Evolutionary conservation across 306 rosid species (phyloP).

Genomic region (Quercus bicolor): DNA sequence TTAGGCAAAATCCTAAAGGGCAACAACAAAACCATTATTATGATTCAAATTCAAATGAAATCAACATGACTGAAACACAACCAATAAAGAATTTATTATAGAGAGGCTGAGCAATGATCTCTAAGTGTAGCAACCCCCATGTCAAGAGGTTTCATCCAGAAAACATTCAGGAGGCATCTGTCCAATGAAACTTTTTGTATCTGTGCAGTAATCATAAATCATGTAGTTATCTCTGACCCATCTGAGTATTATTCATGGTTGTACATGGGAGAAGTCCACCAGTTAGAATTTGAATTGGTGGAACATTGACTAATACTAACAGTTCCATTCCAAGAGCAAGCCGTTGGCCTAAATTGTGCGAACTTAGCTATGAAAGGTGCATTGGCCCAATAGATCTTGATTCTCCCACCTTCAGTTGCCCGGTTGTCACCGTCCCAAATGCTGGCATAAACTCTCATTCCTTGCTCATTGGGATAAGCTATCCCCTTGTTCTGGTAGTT

Average conservation of each 20-base stretch:
- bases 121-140: background rate
- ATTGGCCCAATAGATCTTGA: slow-evolving; percentile 52
- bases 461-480: slow-evolving; percentile 69
- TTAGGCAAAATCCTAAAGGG: too few relatives aligned
- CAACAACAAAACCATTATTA: too few relatives aligned
- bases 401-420: slow-evolving; percentile 85
- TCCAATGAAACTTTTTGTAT: slow-evolving; percentile 50
- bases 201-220: slow-evolving; percentile 78
- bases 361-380: slow-evolving; percentile 66
- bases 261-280: slow-evolving; percentile 64
- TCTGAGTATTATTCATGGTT: slow-evolving; percentile 37
- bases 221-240: slow-evolving; percentile 46
- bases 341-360: slow-evolving; percentile 57
- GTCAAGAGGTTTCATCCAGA: slow-evolving; percentile 35
- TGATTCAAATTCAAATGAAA: too few relatives aligned
- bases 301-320: slow-evolving; percentile 53
- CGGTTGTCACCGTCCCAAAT: slow-evolving; percentile 72
- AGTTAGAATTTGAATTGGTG: slow-evolving; percentile 37
- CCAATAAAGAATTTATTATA: background rate
- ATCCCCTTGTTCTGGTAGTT: slow-evolving; percentile 61
- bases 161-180: slow-evolving; percentile 57
- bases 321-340: slow-evolving; percentile 67
- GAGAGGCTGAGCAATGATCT: background rate
- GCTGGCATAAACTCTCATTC: slow-evolving; percentile 64
- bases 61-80: background rate